Evolutionary conservation across 768 basidiomycete species (phyloP).

Genomic region (Nidularia pulvinata): DNA sequence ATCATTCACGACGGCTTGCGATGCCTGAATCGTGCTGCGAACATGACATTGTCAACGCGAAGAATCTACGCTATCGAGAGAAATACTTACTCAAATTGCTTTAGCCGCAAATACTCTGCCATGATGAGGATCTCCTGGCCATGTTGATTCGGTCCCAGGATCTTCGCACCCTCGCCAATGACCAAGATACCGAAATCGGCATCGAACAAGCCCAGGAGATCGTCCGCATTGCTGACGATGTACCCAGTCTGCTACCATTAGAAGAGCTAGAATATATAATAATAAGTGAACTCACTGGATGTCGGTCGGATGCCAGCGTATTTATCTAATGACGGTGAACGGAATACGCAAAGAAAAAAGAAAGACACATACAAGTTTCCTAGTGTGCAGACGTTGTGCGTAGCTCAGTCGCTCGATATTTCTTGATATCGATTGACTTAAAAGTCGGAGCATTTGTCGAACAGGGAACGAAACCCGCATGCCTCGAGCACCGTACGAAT

Average conservation of each 20-base stretch:
- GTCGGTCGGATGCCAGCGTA: conserved; percentile 62
- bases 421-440: conserved; percentile 78
- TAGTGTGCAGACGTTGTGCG: conserved; percentile 69
- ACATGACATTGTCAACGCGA: not conserved
- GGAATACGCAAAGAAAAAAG: not conserved
- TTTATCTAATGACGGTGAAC: conserved; percentile 52
- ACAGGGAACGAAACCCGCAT: conserved; percentile 88
- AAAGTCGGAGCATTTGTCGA: conserved; percentile 76
- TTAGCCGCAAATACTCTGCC: conserved; percentile 76
- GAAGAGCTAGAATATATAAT: not conserved
- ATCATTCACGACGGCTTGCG: conserved; percentile 66
- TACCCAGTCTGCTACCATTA: conserved; percentile 51
- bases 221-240: conserved; percentile 80
- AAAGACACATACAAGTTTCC: conserved; percentile 57
- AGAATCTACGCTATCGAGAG: not conserved
- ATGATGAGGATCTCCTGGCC: conserved; percentile 80
- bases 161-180: conserved; percentile 71
- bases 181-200: conserved; percentile 76
- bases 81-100: conserved; percentile 60
- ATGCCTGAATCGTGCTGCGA: conserved; percentile 66
- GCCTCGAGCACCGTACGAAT: conserved; percentile 75
- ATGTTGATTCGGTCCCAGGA: conserved; percentile 66
- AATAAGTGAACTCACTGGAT: conserved; percentile 51
- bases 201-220: conserved; percentile 76
- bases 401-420: conserved; percentile 82